A percentile compares a stretch with the other conserved stretches of the same genome.
Conservation (phyloP, 371 early-diverging fungal species). For the Vairimorpha apis region DNA sequence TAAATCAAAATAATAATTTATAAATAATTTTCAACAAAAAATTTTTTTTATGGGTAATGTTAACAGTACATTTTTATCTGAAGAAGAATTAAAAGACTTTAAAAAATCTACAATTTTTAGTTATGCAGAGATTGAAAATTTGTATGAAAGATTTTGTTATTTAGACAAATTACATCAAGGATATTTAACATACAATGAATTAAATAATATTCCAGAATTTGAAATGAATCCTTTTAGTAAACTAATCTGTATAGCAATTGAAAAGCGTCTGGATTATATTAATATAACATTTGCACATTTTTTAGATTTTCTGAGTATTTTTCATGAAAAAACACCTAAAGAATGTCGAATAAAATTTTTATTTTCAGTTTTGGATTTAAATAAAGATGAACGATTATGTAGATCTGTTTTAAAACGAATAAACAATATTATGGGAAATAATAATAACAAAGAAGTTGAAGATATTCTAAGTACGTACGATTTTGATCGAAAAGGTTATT, state of each 20-base stretch:
- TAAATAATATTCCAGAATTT: conserved; percentile 59
- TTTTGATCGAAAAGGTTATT: conserved; percentile 50
- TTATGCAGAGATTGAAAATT: conserved; percentile 40
- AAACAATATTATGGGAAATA: conserved; percentile 32
- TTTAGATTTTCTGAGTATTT: conserved; percentile 52
- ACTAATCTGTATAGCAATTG: conserved; percentile 47
- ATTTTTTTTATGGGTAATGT: conserved; percentile 42
- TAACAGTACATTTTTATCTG: conserved; percentile 34
- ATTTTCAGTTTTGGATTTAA: conserved; percentile 54
- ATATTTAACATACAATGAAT: conserved; percentile 50
- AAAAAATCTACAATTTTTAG: conserved; percentile 42
- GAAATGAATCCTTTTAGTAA: conserved; percentile 55
- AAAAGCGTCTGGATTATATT: conserved; percentile 44
- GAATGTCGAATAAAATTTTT: conserved; percentile 50
- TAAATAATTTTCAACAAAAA: too few species aligned
- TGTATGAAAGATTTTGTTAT: conserved; percentile 56
- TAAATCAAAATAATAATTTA: too few species aligned
- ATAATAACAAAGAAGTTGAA: conserved; percentile 30
- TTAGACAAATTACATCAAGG: conserved; percentile 46
- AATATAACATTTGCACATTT: conserved; percentile 57
- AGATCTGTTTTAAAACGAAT: conserved; percentile 42
- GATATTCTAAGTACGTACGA: conserved; percentile 49
- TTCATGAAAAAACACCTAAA: conserved; percentile 33
- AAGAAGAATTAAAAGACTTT: conserved; percentile 57
- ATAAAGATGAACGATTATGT: conserved; percentile 48